phyloP scores from a whole-genome alignment of 2,329 filamentous ascomycete genomes.

The Calonectria multiphialidica region DNA sequence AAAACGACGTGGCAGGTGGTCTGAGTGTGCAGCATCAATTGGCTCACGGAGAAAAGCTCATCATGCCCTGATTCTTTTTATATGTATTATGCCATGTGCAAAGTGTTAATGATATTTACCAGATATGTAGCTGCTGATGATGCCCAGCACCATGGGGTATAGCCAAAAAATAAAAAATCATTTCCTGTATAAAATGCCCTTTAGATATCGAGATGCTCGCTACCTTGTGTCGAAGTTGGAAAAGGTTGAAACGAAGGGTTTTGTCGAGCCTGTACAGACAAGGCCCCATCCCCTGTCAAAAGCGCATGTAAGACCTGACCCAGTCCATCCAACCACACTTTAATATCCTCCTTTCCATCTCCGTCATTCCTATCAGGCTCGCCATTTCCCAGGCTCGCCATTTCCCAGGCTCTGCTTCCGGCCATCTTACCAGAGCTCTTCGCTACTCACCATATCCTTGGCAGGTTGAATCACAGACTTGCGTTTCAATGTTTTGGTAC shows the following conservation, averaged over 20 bases:
- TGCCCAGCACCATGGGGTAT: neutral
- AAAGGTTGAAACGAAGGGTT: too few relatives aligned
- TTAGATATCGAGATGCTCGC: neutral
- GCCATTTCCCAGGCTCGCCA: neutral
- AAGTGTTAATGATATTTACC: conserved; percentile 14
- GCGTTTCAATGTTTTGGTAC: neutral
- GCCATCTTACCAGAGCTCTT: conserved; percentile 23
- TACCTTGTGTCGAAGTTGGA: neutral
- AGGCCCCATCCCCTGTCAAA: neutral
- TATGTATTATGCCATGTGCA: conserved; percentile 9
- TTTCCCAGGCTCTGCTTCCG: neutral
- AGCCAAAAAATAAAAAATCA: neutral
- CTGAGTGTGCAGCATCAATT: conserved; percentile 7
- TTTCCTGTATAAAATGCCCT: neutral
- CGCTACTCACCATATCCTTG: conserved; percentile 15
- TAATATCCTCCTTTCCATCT: neutral
- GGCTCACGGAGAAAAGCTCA: neutral
- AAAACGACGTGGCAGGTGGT: conserved; percentile 37
- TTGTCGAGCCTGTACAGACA: neutral
- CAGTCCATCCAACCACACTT: conserved; percentile 30
- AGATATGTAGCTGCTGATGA: neutral
- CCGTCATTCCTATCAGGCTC: neutral
- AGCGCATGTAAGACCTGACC: conserved; percentile 13
- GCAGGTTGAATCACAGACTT: neutral
- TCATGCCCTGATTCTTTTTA: neutral